Evolutionary conservation across 1,284 basidiomycete species (phyloP), one percentile per base, ranked within the genome.

Genomic region (Boletellus deceptivus): DNA sequence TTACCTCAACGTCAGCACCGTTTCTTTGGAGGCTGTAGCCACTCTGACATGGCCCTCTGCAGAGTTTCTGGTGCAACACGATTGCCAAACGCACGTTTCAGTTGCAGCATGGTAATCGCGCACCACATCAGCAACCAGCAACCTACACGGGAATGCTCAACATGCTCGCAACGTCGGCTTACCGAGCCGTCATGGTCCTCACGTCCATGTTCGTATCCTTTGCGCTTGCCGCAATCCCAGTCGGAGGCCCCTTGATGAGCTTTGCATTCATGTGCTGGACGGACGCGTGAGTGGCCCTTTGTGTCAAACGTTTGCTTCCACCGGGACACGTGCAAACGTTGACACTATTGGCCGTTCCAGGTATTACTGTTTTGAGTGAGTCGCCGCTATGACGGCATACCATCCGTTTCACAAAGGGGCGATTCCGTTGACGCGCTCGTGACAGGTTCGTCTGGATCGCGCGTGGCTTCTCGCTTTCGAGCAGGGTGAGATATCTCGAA

Each of bases 321-420:
- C 33, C 24, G 16, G 51, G 45, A 36, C 53, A 48, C 29, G 34
- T 43, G 39, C 35, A 9, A 8, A 36, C 29, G 17, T 25, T 53
- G 31, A 55, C 43, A 22, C 18, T 9, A 37, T 35, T 35, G 10
- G 25, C 24, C 45, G 17, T 38, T 39, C 25, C 59, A 91, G 90
- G 44, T 93, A 91, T 66, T 93, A 93, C 67, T 91, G 86, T 68
- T 93, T 91, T 61, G 90, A 93, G 89, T 91, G 62, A 71, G 86
- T 70, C 14, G 3, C 29, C 9, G 10, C 27, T 20, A 17, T 34
- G 35, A 25, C 45, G 24, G 46, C 37, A 41, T 18, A 8, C 24
- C 36, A 14, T 48, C 25, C n/a, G 8, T 14, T 31, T 40, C 27
- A 2, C 55, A 34, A 29, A 34, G 20, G 16, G 42, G 46, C 13